Base-by-base conservation (phyloP, 176 grass and related monocot genomes). In the Oryza australiensis region DNA sequence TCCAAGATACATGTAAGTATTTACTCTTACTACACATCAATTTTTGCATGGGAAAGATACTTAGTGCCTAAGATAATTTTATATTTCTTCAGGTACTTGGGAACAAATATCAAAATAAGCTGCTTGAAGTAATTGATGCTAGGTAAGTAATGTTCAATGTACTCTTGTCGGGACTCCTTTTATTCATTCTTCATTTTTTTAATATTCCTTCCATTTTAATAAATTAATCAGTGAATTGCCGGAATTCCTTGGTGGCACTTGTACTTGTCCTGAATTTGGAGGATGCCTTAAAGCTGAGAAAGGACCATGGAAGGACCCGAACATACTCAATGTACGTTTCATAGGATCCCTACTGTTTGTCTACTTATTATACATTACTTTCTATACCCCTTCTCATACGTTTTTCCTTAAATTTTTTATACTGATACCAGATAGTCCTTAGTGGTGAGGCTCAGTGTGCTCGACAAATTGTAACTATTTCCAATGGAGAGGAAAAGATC, bases 1-100 rank as follows among this genome's bases (percentile, higher is more conserved):
- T 89, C 90, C n/a, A 98, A 98, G 84, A 98, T 98, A 91, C 95
- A 98, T 86, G 95, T 98, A 82, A 91, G 88, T 45, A 55, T 71
- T 81, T 46, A 11, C n/a, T 11, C 83, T 18, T 4, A 15, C 30
- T 43, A 43, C 12, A 68, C 5, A 26, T 46, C 67, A 12, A 0
- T 30, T 38, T 85, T 72, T 46, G 9, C 18, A 49, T 48, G 45
- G 62, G 10, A 62, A 77, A 64, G 7, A 73, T 24, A 37, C 34
- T 73, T 40, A 43, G 38, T 77, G 72, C 62, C 51, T 32, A 9
- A 38, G 15, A 34, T 48, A 55, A 53, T 34, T 2, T 51, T 87
- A 68, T 82, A 22, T 68, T 78, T 73, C n/a, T 64, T 84, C 57
- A 98, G 95, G 95, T 98, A 86, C 92, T 98, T 73, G 95, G 92